A percentile compares a stretch with the other conserved stretches of the same genome.
Evolutionary conservation across 345 rosid species (phyloP).

Genomic region (Lagerstroemia speciosa): DNA sequence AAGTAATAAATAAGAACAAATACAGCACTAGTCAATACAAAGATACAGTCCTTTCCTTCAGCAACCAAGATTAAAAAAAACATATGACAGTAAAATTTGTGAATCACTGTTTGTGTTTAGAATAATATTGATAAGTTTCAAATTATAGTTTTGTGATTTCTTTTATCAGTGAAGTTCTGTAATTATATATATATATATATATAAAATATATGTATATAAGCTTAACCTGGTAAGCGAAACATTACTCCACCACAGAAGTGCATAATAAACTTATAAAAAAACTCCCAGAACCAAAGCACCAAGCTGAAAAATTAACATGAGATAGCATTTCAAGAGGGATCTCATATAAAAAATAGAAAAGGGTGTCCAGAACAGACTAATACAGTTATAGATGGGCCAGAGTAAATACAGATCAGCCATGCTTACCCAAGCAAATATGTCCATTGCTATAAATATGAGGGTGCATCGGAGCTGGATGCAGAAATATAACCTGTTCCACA

Average conservation of each 20-base stretch:
- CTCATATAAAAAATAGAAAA: background rate
- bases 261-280: background rate
- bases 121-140: background rate
- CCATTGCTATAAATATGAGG: conserved; percentile 98
- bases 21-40: background rate
- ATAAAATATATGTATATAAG: background rate
- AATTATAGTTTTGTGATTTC: too few species aligned
- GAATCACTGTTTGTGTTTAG: background rate
- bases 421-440: conserved; percentile 88
- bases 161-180: too few species aligned
- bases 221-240: background rate
- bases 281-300: background rate
- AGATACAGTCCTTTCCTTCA: background rate
- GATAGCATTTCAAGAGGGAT: background rate
- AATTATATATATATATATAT: too few species aligned
- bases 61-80: background rate
- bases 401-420: conserved; percentile 1
- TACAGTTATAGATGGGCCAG: background rate
- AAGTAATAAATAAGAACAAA: too few species aligned
- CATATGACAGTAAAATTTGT: background rate
- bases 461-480: conserved; percentile 83
- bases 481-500: conserved; percentile 62
- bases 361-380: background rate
- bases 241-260: background rate
- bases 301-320: background rate